Evolutionary conservation across 495 filamentous ascomycete species (phyloP).

Genomic region (Penicillium taxi): DNA sequence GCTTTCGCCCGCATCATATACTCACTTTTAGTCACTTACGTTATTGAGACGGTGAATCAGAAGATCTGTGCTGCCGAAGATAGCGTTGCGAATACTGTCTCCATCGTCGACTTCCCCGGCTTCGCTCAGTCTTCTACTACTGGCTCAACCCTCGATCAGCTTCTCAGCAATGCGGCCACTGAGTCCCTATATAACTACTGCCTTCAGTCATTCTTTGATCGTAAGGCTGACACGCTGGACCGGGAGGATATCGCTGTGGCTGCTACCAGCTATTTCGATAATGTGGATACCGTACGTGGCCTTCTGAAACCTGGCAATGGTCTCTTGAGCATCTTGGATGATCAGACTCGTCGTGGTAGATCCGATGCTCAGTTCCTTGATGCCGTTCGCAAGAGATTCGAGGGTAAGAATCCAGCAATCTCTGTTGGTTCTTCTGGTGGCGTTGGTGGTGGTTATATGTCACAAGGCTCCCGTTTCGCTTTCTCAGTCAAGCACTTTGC

Average conservation of each 20-base stretch:
- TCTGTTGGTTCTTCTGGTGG: slow-evolving; percentile 60
- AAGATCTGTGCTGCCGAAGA: slow-evolving; percentile 82
- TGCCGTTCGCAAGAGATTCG: slow-evolving; percentile 82
- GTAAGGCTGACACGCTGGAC: slow-evolving; percentile 82
- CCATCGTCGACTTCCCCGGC: slow-evolving; percentile 92
- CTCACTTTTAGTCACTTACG: slow-evolving; percentile 87
- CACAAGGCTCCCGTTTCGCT: slow-evolving; percentile 62
- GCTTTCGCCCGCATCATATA: slow-evolving; percentile 90
- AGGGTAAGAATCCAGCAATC: slow-evolving; percentile 88
- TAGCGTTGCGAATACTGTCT: slow-evolving; percentile 82
- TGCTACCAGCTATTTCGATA: slow-evolving; percentile 94
- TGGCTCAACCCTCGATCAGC: slow-evolving; percentile 79
- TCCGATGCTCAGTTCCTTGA: slow-evolving; percentile 86
- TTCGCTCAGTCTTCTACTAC: slow-evolving; percentile 79
- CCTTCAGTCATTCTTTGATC: slow-evolving; percentile 91
- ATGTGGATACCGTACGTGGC: slow-evolving; percentile 84
- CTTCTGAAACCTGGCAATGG: slow-evolving; percentile 89
- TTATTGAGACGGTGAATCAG: slow-evolving; percentile 89
- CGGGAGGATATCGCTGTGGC: slow-evolving; percentile 84
- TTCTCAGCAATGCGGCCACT: slow-evolving; percentile 87
- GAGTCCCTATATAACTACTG: slow-evolving; percentile 90
- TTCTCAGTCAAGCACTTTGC: slow-evolving; percentile 94
- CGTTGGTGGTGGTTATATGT: slow-evolving; percentile 76
- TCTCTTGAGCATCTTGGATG: slow-evolving; percentile 85
- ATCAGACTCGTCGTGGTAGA: slow-evolving; percentile 82